These are phyloP conservation scores for Beta corolliflora DNA, from an alignment of 179 eudicot species.

Conservation along the genomic window DNA sequence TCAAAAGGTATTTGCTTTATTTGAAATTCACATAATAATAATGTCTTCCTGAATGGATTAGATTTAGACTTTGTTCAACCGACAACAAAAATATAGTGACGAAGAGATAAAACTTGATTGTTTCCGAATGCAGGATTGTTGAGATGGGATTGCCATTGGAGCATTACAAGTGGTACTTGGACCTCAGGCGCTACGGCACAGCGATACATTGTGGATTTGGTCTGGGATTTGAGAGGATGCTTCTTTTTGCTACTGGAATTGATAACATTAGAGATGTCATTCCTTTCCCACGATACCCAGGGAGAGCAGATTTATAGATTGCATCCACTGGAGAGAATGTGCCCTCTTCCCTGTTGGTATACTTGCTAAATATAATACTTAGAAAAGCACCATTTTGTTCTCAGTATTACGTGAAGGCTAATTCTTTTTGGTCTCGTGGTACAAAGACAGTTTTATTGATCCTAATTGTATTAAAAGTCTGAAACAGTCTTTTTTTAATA, in stretches of 20 bases:
- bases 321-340: too few relatives aligned
- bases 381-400: too few relatives aligned
- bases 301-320: conserved; percentile 74
- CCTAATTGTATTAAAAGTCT: too few relatives aligned
- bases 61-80: neutral
- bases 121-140: conserved; percentile 53
- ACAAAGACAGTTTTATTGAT: too few relatives aligned
- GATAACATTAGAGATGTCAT: conserved; percentile 96
- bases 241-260: conserved; percentile 94
- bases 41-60: neutral
- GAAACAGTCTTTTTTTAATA: too few relatives aligned
- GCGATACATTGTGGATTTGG: conserved; percentile 92
- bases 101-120: neutral
- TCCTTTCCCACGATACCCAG: conserved; percentile 96
- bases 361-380: too few relatives aligned
- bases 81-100: neutral
- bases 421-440: too few relatives aligned
- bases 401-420: too few relatives aligned
- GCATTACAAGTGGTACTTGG: conserved; percentile 96
- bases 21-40: too few relatives aligned
- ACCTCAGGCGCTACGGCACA: conserved; percentile 85
- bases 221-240: conserved; percentile 89
- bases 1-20: conserved; percentile 47
- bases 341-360: too few relatives aligned
- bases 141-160: conserved; percentile 92